phyloP scores from a whole-genome alignment of 805 yeast species.

The Myxozyma geophila region DNA sequence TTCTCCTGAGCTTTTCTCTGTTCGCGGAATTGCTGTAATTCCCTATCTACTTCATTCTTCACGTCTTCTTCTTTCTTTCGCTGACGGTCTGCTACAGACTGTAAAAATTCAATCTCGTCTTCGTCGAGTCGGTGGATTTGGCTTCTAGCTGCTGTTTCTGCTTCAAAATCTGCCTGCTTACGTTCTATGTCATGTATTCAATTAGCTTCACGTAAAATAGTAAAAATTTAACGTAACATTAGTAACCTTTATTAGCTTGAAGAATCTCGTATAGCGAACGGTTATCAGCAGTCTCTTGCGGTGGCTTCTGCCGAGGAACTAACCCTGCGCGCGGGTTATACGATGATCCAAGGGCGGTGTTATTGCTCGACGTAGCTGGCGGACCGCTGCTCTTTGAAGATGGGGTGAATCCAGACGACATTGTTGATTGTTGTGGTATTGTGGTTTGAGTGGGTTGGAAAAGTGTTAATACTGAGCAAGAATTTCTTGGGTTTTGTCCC shows the following conservation, averaged over 20 bases:
- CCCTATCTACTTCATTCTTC: conserved; percentile 16
- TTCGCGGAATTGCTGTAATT: conserved; percentile 18
- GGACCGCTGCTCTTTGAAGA: not conserved
- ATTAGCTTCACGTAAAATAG: not conserved
- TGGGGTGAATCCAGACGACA: conserved; percentile 24
- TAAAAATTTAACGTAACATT: not conserved
- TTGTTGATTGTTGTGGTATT: not conserved
- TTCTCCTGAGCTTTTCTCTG: conserved; percentile 2
- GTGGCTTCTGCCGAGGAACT: conserved; percentile 7
- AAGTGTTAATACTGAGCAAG: too few relatives aligned
- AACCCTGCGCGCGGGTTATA: conserved; percentile 16
- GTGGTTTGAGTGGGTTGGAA: not conserved
- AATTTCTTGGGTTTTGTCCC: too few relatives aligned
- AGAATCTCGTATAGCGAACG: conserved; percentile 31
- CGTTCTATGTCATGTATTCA: conserved; percentile 7
- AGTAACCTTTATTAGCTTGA: conserved; percentile 32
- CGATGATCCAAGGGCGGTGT: conserved; percentile 2
- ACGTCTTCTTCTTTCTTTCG: conserved; percentile 9
- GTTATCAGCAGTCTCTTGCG: conserved; percentile 10
- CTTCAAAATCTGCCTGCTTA: conserved; percentile 32
- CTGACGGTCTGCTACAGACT: conserved; percentile 21
- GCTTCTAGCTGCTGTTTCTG: conserved; percentile 20
- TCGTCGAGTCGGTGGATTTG: conserved; percentile 31
- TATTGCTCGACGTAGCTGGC: conserved; percentile 14
- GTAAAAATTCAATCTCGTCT: conserved; percentile 29